Percentiles rank a stretch among this genome's conserved stretches.
Conservation (phyloP, 176 grass and related monocot genomes). For the Carex pumila region DNA sequence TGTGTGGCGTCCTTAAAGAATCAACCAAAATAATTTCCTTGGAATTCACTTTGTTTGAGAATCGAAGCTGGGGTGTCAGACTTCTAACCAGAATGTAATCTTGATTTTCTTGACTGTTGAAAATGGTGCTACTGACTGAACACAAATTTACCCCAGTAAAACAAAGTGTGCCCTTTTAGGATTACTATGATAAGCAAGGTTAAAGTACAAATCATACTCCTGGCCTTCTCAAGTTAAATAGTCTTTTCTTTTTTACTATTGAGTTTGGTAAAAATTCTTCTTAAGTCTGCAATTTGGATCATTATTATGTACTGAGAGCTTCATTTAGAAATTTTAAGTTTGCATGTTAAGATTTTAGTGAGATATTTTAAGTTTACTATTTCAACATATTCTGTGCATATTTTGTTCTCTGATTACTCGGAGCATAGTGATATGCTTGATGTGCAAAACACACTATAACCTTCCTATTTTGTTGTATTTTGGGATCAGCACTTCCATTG, state of each 20-base stretch:
- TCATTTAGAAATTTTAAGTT: neutral
- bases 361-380: neutral
- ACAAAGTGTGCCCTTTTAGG: neutral
- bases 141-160: neutral
- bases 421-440: neutral
- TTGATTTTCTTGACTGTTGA: neutral
- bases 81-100: neutral
- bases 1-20: neutral
- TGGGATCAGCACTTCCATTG: constrained; percentile 62
- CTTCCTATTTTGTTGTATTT: constrained; percentile 2
- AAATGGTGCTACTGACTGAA: neutral
- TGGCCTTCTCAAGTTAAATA: neutral
- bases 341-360: neutral
- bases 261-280: neutral
- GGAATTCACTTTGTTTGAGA: neutral
- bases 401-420: neutral
- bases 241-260: neutral
- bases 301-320: neutral
- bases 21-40: neutral
- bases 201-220: neutral
- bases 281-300: neutral
- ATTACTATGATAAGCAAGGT: neutral
- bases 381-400: no score
- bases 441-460: neutral
- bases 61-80: neutral